Evolutionary conservation across 345 rosid genomes (phyloP), one percentile per base, ranked within the genome.

Genomic region (Hypericum perforatum): DNA sequence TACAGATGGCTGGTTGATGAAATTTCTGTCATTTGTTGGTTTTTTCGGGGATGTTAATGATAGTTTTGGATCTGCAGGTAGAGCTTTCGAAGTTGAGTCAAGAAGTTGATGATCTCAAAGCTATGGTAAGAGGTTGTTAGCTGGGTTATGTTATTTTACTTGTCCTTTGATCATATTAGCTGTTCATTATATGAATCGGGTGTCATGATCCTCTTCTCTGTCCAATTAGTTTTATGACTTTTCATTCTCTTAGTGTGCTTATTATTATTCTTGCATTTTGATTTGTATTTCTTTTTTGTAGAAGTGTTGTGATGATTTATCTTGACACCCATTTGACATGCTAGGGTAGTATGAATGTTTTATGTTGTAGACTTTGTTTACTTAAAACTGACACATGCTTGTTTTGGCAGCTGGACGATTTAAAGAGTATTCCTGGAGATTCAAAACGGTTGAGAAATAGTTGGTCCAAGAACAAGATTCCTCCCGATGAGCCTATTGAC

Each of bases 401-500:
- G 15, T 68, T 51, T 29, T 59, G 60, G 52, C 72, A 84, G 91
- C 56, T 81, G 62, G 87, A 78, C 64, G 85, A 76, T 49, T 64
- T 72, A 50, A 74, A 63, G 61, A 59, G 64, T 61, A 68, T 5
- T 39, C 61, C 55, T 15, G 53, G 56, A 41, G 70, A 66, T 68
- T 63, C 46, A 54, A 22, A 22, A 22, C 32, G 32, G 54, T 41
- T 66, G 59, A 60, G 62, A 61, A 70, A 14, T 43, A 56, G 48
- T 12, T 8, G 13, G 41, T 56, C 42, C 41, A 52, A 12, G 40
- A 49, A 39, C 57, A 57, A 57, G 69, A 60, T 49, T 66, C 57
- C 37, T 60, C 70, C 58, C 32, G 90, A 87, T 38, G 77, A 84
- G 63, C 95, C 90, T 9, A 58, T 78, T 43, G 91, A 76, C 16